Percentiles rank a stretch among this genome's conserved stretches.
These are phyloP conservation scores for Lepraria neglecta DNA, from an alignment of 495 filamentous ascomycete species.

Conservation along the genomic window DNA sequence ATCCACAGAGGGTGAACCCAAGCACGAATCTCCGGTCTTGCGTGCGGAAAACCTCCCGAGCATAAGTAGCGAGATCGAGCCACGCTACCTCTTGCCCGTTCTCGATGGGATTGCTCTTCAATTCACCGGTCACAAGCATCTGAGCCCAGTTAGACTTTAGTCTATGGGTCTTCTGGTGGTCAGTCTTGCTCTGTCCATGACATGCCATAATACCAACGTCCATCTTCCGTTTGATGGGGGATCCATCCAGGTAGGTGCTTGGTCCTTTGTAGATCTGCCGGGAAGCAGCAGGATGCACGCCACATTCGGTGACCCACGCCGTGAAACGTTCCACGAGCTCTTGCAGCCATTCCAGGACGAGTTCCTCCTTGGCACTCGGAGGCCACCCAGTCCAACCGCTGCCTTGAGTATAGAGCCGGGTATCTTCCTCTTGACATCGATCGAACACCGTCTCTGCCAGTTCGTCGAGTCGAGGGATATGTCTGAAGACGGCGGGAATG, in stretches of 20 bases:
- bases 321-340: constrained; percentile 33
- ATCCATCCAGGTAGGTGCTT: constrained; percentile 13
- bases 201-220: constrained; percentile 39
- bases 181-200: constrained; percentile 15
- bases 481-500: constrained; percentile 11
- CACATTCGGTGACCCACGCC: constrained; percentile 28
- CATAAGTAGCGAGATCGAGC: constrained; percentile 42
- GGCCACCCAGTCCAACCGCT: constrained; percentile 27
- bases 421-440: constrained; percentile 21
- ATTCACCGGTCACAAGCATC: constrained; percentile 42
- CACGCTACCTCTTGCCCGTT: constrained; percentile 35
- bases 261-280: too few relatives aligned
- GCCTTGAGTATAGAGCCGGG: constrained; percentile 24
- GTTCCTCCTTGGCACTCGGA: constrained; percentile 13
- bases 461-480: constrained; percentile 14
- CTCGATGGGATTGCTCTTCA: constrained; percentile 41
- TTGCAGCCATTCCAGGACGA: constrained; percentile 34
- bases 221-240: constrained; percentile 34
- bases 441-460: constrained; percentile 30
- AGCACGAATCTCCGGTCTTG: constrained; percentile 45
- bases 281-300: constrained; percentile 26
- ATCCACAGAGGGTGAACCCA: constrained; percentile 41
- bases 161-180: constrained; percentile 2
- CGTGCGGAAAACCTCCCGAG: constrained; percentile 40
- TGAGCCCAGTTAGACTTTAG: constrained; percentile 33